Percentiles rank a stretch among this genome's conserved stretches.
phyloP scores from a whole-genome alignment of 306 rosid species.

The Fragaria iinumae region DNA sequence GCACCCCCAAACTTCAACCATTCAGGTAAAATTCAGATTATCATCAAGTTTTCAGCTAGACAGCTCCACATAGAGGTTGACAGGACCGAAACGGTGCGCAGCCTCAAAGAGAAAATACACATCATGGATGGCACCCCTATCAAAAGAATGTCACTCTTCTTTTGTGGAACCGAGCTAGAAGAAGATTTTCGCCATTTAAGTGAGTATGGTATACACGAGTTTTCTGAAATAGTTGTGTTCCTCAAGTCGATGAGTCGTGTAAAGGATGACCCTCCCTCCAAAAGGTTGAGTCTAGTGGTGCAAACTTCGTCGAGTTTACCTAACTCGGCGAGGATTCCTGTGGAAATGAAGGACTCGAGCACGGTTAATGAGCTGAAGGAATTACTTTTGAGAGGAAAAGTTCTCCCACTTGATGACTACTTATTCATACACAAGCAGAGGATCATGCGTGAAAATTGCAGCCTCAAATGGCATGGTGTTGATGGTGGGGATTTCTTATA shows the following conservation, averaged over 20 bases:
- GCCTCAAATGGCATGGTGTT: constrained; percentile 87
- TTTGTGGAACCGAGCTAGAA: constrained; percentile 51
- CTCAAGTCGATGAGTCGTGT: constrained; percentile 42
- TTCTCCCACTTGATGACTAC: constrained; percentile 67
- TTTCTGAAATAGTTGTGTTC: constrained; percentile 60
- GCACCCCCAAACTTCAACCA: constrained; percentile 19
- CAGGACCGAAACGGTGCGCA: constrained; percentile 56
- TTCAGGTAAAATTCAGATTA: constrained; percentile 44
- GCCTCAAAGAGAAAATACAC: constrained; percentile 81
- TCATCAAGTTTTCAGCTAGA: constrained; percentile 51
- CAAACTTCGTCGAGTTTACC: constrained; percentile 83
- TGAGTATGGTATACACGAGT: constrained; percentile 60
- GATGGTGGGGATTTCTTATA: constrained; percentile 73
- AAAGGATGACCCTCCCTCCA: constrained; percentile 48
- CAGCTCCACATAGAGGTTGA: constrained; percentile 61
- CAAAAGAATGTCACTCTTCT: constrained; percentile 61
- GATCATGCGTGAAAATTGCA: constrained; percentile 73
- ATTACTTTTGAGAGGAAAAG: constrained; percentile 47
- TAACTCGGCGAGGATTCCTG: constrained; percentile 64
- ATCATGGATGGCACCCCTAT: constrained; percentile 57
- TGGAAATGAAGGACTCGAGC: constrained; percentile 63
- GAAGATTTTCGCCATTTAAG: constrained; percentile 57
- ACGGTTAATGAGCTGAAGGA: constrained; percentile 62
- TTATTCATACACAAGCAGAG: constrained; percentile 87
- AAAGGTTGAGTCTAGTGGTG: constrained; percentile 49